Conservation (phyloP, 2,329 filamentous ascomycete species). For the Neonectria sp. region DNA sequence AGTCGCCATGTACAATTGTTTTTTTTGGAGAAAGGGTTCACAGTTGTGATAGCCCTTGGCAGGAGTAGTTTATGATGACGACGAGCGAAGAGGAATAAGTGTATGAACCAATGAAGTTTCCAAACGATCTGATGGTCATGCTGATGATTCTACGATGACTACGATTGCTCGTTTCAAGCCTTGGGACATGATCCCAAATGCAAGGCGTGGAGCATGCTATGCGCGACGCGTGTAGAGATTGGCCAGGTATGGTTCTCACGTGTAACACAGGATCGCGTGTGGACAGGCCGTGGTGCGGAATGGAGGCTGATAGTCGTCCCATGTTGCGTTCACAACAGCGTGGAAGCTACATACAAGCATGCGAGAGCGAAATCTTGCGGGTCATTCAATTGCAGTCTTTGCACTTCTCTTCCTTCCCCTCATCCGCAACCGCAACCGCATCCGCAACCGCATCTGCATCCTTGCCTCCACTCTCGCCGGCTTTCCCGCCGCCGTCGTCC, state of each 20-base stretch:
- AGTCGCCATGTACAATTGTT: conserved; percentile 31
- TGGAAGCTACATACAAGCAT: not conserved
- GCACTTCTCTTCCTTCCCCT: conserved; percentile 38
- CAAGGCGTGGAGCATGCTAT: not conserved
- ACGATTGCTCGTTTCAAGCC: not conserved
- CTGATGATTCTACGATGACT: not conserved
- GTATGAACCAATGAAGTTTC: conserved; percentile 28
- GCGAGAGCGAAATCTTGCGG: not conserved
- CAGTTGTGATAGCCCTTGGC: conserved; percentile 23
- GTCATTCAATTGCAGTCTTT: conserved; percentile 45
- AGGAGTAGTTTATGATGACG: conserved; percentile 29
- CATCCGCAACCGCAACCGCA: conserved; percentile 11
- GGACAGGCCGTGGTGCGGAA: not conserved
- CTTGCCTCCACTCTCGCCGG: conserved; percentile 1
- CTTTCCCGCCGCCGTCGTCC: conserved; percentile 5
- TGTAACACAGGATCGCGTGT: not conserved
- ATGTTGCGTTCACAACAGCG: not conserved
- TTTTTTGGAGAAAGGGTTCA: conserved; percentile 23
- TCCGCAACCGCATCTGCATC: conserved; percentile 5
- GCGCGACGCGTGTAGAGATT: not conserved
- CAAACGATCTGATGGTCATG: conserved; percentile 5
- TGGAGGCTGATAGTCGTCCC: not conserved
- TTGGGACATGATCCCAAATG: no score
- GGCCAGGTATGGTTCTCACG: not conserved
- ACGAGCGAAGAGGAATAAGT: conserved; percentile 24